Evolutionary conservation across 2,329 filamentous ascomycete species (phyloP), one percentile per base, ranked within the genome.

Genomic region (Pseudogymnoascus sp.): DNA sequence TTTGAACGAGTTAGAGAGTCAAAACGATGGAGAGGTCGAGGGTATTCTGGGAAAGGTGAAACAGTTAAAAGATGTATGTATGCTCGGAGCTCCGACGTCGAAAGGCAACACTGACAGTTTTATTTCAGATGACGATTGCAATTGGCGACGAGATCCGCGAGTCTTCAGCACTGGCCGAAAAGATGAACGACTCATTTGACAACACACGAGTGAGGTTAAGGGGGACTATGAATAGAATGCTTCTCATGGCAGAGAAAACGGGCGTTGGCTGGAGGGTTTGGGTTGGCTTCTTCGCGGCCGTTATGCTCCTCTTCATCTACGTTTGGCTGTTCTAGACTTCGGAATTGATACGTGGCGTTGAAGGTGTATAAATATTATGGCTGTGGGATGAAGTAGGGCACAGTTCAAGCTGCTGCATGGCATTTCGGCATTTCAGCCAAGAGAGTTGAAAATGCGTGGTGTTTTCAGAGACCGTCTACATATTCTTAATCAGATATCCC

Each of bases 261-360:
- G 94, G 94, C n/a, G 87, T 99, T 8, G 88, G 92, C 70, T 99
- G 94, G 94, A 93, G 85, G 75, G 89, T 92, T 62, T 99, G 94
- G 94, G 74, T 97, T 59, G 81, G 79, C 43, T 99, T 99, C 76
- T 96, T 99, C 73, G 81, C 85, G 5, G 89, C 86, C 36, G 90
- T 97, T 16, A 84, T 88, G 65, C 72, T 93, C 61, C 74, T 97
- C 67, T 99, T 99, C 74, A 84, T 86, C 67, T 99, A 93, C 74
- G 93, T 97, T 63, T 97, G 93, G 92, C 74, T 96, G 63, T 94
- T 90, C 70, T 93, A 73, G 81, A 58, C 25, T 30, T 30, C 16
- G 28, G 47, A 25, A 60, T 59, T 47, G 37, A 22, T 50, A 60
- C 43, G 22, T 60, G 30, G 37, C 30, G 41, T 60, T 36, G 43